Evolutionary conservation across 2,329 filamentous ascomycete genomes (phyloP), one percentile per base, ranked within the genome.

Genomic region (Sclerotinia minor): DNA sequence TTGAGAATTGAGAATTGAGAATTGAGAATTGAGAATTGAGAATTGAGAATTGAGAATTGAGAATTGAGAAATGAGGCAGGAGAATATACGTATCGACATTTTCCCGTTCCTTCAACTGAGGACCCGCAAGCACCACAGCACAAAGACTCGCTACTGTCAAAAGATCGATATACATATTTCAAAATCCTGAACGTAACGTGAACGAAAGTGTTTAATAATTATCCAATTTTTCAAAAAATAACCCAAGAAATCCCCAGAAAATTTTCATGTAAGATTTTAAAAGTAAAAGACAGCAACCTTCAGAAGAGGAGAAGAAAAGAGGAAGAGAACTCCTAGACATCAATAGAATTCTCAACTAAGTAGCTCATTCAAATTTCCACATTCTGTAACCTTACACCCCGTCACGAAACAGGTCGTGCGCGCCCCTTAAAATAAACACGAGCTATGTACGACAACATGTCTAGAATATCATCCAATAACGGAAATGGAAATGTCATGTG

Each of bases 81-180:
- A 49, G 15, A 26, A 50, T 32, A 38, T 67, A 35, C 49, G 52
- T 8, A 63, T 65, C 54, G 11, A n/a, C 55, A 45, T 54, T 49
- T 32, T 53, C 35, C 4, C 65, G 35, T 15, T 38, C 35, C 3
- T 54, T 38, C n/a, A 54, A 19, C 11, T 45, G 38, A 17, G 38
- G 35, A 21, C 47, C 29, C 6, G 57, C 65, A 45, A 63, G 24
- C 24, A 63, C 65, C 47, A 54, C 57, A n/a, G 47, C 65, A 19
- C 47, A 67, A n/a, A 67, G 57, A 52, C 65, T 54, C 44, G 49
- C 57, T 17, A 32, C 15, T 8, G 57, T 52, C 47, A 63, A 63
- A 63, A 67, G 57, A 54, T 50, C 35, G 50, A 19, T 54, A 54
- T 67, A 63, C 65, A 67, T 66, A 17, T 35, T 59, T 11, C 11